phyloP scores from a whole-genome alignment of 257 asterid genomes.

The Ajuga chamaepitys region DNA sequence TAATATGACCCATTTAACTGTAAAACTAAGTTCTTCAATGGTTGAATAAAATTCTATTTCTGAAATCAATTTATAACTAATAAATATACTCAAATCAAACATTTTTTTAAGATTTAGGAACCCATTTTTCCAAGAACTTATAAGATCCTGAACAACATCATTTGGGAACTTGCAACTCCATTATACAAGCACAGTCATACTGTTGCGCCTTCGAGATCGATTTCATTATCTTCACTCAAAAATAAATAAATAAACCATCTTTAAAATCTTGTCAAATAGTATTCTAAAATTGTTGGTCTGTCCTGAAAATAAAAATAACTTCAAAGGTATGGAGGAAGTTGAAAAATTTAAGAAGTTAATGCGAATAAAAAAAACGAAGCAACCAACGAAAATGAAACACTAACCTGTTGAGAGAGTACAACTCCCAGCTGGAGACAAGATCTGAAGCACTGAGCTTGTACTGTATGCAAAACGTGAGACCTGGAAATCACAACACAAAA shows the following conservation, averaged over 20 bases:
- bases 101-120: neutral
- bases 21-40: neutral
- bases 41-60: neutral
- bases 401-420: constrained; percentile 77
- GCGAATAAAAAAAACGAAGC: neutral
- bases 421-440: constrained; percentile 88
- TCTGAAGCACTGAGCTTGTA: constrained; percentile 84
- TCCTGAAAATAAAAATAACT: neutral
- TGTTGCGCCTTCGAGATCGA: neutral
- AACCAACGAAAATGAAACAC: neutral
- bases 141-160: neutral
- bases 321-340: neutral
- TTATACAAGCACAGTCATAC: neutral
- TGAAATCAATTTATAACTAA: neutral
- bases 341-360: neutral
- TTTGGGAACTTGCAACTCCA: neutral
- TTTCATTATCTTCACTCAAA: neutral
- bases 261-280: neutral
- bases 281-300: neutral
- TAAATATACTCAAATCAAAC: neutral
- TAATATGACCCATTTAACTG: neutral
- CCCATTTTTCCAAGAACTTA: neutral
- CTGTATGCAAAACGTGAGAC: constrained; percentile 72
- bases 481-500: constrained; percentile 23
- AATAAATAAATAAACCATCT: neutral